A percentile compares a stretch with the other conserved stretches of the same genome.
Conservation (phyloP, 2,329 filamentous ascomycete species). For the Colletotrichum sp. region DNA sequence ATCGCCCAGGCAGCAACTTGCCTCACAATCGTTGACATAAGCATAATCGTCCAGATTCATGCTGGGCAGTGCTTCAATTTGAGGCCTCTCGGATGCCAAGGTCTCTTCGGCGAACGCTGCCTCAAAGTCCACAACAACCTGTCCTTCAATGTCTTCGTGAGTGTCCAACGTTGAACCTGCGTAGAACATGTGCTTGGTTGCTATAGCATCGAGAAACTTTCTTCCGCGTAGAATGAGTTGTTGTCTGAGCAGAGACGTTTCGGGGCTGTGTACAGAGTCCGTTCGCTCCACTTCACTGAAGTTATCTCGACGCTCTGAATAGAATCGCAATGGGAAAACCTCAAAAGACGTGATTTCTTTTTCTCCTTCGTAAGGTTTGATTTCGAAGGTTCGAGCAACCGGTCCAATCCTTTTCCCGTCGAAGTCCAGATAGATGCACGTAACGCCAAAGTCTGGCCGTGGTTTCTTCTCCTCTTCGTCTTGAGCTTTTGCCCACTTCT, state of each 20-base stretch:
- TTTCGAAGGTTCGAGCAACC: not conserved
- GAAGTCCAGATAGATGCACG: not conserved
- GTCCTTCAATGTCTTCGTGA: not conserved
- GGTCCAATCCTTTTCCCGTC: not conserved
- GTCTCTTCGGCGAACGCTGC: not conserved
- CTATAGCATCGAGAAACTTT: not conserved
- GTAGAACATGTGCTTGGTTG: not conserved
- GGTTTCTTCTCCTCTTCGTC: not conserved
- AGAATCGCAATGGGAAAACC: not conserved
- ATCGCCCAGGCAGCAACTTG: not conserved
- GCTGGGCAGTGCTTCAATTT: not conserved
- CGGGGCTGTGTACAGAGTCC: rapidly evolving
- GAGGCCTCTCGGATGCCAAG: not conserved
- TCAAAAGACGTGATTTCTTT: not conserved
- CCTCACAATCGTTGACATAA: rapidly evolving
- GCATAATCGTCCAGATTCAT: not conserved
- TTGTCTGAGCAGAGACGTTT: not conserved
- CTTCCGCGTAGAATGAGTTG: not conserved
- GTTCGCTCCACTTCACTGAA: not conserved
- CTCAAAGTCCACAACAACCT: not conserved
- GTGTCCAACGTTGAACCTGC: not conserved
- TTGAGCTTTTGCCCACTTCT: not conserved
- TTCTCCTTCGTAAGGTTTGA: not conserved
- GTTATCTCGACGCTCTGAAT: not conserved
- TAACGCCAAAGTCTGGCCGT: not conserved